phyloP scores from a whole-genome alignment of 2,329 filamentous ascomycete species.

The Cytospora leucostoma region DNA sequence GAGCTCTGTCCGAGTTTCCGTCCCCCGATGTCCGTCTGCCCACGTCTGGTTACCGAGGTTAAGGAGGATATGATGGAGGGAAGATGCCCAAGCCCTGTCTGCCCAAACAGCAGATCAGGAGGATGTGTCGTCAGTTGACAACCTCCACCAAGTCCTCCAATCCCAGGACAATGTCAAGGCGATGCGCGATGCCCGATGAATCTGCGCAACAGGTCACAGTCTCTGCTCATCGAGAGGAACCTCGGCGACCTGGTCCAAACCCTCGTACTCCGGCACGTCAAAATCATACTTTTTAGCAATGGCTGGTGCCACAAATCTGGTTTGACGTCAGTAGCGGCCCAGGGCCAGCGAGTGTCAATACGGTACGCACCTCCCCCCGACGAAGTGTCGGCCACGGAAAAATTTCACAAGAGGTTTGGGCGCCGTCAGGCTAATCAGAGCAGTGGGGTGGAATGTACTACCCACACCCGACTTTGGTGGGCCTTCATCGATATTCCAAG shows the following conservation, averaged over 20 bases:
- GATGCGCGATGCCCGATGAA: conserved; percentile 10
- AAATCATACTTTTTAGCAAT: conserved; percentile 86
- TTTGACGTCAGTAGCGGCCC: conserved; percentile 13
- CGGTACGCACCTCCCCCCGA: conserved; percentile 73
- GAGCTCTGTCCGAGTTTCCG: conserved; percentile 56
- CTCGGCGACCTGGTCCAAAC: conserved; percentile 88
- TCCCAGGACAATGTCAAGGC: not conserved
- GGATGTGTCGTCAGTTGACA: conserved; percentile 57
- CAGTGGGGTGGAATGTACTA: conserved; percentile 75
- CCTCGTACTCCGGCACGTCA: conserved; percentile 79
- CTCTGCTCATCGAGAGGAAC: conserved; percentile 55
- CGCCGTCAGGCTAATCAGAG: conserved; percentile 85
- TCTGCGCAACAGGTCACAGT: conserved; percentile 44
- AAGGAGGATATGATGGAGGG: conserved; percentile 53
- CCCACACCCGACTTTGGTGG: conserved; percentile 78
- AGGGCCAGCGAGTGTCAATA: conserved; percentile 1
- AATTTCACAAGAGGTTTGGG: conserved; percentile 86
- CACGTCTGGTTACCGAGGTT: conserved; percentile 43
- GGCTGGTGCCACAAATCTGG: conserved; percentile 73
- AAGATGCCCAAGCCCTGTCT: conserved; percentile 59
- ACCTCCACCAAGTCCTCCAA: not conserved
- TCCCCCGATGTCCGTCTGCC: conserved; percentile 51
- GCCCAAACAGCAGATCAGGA: conserved; percentile 58
- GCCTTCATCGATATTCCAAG: conserved; percentile 88
- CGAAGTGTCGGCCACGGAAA: conserved; percentile 86